These are phyloP conservation scores for Didymella pomorum DNA, from an alignment of 2,329 filamentous ascomycete genomes.

Conservation along the genomic window DNA sequence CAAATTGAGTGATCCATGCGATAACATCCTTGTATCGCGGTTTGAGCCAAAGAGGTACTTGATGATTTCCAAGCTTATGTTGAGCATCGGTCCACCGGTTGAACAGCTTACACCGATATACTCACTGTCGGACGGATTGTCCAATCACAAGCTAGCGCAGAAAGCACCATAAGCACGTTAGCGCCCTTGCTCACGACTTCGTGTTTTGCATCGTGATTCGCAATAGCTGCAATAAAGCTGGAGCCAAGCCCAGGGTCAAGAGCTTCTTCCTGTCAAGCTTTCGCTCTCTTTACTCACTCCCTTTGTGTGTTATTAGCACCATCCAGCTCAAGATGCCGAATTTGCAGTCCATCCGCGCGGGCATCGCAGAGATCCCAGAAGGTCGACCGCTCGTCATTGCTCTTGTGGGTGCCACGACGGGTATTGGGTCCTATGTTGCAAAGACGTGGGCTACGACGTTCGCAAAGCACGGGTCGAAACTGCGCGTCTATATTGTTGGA, in stretches of 20 bases:
- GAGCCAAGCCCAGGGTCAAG: neutral
- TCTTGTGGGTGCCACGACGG: slow-evolving; percentile 34
- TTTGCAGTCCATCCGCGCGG: slow-evolving; percentile 24
- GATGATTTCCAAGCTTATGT: no score
- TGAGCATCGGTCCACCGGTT: neutral
- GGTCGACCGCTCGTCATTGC: slow-evolving; percentile 34
- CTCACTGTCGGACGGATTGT: neutral
- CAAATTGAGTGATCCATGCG: no score
- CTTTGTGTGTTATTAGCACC: no score
- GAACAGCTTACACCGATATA: neutral
- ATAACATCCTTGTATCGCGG: neutral
- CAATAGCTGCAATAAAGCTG: neutral
- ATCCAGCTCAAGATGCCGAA: slow-evolving; percentile 29
- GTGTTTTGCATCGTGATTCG: neutral
- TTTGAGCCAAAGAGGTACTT: neutral
- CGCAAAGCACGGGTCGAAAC: slow-evolving; percentile 28
- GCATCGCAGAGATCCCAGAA: slow-evolving; percentile 26
- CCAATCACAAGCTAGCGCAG: neutral
- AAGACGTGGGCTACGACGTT: slow-evolving; percentile 29
- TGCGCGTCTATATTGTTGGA: slow-evolving; percentile 55
- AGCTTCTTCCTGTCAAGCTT: neutral
- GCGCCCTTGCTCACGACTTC: neutral
- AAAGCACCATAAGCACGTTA: neutral
- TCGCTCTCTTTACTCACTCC: neutral
- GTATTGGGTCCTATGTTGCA: slow-evolving; percentile 39